Base-by-base conservation (phyloP, 116 monocot species). In the Phalaenopsis hybrid region DNA sequence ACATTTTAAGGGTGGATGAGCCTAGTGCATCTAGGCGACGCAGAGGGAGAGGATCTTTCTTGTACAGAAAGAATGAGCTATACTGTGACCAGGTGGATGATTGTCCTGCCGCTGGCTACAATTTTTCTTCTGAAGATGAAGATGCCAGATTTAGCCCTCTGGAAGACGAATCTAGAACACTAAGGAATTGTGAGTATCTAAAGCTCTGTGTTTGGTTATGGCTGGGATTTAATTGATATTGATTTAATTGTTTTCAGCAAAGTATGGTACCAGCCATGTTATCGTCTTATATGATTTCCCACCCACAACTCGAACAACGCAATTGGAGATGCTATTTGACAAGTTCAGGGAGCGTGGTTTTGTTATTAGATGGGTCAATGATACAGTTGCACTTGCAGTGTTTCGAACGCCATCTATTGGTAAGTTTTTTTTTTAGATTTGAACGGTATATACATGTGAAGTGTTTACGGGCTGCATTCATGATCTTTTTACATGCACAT, bases 311-410 rank as follows among this genome's bases (percentile, higher is more conserved):
- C 51, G 89, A 34, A 93, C 93, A 16, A 83, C 33, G 18, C 90
- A 97, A 18, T 79, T 97, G 81, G 93, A 97, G 81, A 93, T 82
- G 80, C 70, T 89, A 49, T 91, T 94, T 74, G 88, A 92, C 78
- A 82, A 57, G 18, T 94, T 82, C 41, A 78, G 73, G 25, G 91
- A 89, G 69, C 76, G 75, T 75, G 89, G 84, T 31, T 76, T 97
- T 79, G 87, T 88, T 31, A 91, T 97, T 82, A 89, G 97, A 20
- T 94, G 97, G 94, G 83, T 97, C 25, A 85, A 91, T 85, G 93
- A 97, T 68, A 97, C 93, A 33, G 84, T 77, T 81, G 95, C 97
- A 44, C 89, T 97, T 77, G 97, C 93, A 23, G 93, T 94, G 28
- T 97, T 94, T 72, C 85, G 85, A 37, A 90, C 89, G 70, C 94